These are phyloP conservation scores for Blumeriella jaapii DNA, from an alignment of 2,329 filamentous ascomycete species.

Conservation along the genomic window DNA sequence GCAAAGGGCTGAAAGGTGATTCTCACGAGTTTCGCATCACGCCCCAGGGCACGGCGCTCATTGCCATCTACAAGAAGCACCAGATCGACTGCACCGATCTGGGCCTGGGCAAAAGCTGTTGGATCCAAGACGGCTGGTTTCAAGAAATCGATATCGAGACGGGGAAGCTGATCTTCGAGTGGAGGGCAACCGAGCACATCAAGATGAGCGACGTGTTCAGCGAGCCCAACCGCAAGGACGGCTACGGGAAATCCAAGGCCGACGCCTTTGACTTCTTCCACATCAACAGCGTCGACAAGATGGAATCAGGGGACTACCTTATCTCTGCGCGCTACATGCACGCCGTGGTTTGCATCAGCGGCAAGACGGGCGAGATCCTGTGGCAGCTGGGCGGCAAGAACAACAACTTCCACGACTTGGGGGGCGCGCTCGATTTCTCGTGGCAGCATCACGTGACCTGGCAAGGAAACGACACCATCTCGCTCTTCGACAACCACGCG, in stretches of 20 bases:
- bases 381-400: constrained; percentile 36
- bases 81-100: constrained; percentile 6
- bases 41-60: constrained; percentile 8
- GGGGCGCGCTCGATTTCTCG: constrained; percentile 33
- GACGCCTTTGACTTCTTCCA: constrained; percentile 21
- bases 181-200: constrained; percentile 33
- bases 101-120: constrained; percentile 4
- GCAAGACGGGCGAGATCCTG: constrained; percentile 33
- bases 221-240: constrained; percentile 9
- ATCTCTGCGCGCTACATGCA: constrained; percentile 35
- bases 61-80: constrained; percentile 8
- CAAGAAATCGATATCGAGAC: constrained; percentile 42
- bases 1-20: constrained; percentile 7
- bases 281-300: constrained; percentile 30
- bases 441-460: constrained; percentile 39
- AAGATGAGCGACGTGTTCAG: constrained; percentile 12
- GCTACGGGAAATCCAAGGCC: constrained; percentile 9
- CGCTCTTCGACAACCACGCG: constrained; percentile 26
- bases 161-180: constrained; percentile 38
- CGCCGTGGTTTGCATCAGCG: constrained; percentile 35
- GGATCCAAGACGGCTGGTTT: constrained; percentile 24
- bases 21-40: constrained; percentile 10
- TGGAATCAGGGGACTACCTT: constrained; percentile 33
- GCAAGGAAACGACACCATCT: constrained; percentile 14
- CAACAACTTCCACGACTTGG: constrained; percentile 30